A percentile compares a stretch with the other conserved stretches of the same genome.
Conservation (phyloP, 2,329 filamentous ascomycete species). For the Helotiales sp. region DNA sequence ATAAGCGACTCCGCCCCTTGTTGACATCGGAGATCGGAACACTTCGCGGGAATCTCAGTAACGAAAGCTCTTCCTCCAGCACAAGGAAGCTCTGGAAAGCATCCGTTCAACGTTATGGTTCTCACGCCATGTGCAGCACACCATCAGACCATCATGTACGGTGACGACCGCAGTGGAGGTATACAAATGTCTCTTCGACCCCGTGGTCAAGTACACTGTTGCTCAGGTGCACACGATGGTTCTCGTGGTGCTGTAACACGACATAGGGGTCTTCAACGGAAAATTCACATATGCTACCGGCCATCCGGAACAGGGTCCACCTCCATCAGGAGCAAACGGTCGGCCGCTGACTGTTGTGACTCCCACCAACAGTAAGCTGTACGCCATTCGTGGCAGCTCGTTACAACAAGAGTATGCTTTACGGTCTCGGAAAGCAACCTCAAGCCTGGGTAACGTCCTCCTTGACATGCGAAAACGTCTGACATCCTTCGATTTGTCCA, state of each 20-base stretch:
- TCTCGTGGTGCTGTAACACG: not conserved
- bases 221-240: not conserved
- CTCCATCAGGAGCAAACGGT: too few relatives aligned
- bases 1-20: not conserved
- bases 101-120: not conserved
- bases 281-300: too few relatives aligned
- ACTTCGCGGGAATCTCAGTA: not conserved
- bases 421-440: too few relatives aligned
- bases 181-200: not conserved
- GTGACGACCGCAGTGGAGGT: not conserved
- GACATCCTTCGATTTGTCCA: too few relatives aligned
- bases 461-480: too few relatives aligned
- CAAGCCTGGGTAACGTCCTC: too few relatives aligned
- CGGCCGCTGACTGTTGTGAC: too few relatives aligned
- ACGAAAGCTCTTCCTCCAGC: not conserved
- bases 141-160: not conserved
- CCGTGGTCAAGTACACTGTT: not conserved
- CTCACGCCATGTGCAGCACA: not conserved
- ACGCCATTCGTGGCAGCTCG: too few relatives aligned
- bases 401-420: too few relatives aligned
- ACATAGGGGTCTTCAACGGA: not conserved
- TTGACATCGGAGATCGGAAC: not conserved
- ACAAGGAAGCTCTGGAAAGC: not conserved
- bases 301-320: too few relatives aligned
- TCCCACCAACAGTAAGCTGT: too few relatives aligned